Base-by-base conservation (phyloP, 2,329 filamentous ascomycete genomes). In the Trichoderma asperellum region DNA sequence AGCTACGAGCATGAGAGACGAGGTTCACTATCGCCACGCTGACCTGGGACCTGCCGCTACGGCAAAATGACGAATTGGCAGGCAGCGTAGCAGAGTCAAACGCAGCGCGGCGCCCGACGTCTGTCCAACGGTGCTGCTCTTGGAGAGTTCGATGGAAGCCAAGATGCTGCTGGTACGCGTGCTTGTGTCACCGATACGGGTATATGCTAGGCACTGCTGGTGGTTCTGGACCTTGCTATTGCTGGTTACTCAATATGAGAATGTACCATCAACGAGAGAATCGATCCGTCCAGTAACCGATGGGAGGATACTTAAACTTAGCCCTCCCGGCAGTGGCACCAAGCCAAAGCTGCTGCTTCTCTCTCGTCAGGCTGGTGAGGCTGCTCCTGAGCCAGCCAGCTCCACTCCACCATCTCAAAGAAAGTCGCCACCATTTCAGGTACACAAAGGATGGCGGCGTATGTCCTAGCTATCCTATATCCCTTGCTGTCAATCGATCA, bases 341-440 rank as follows among this genome's bases (percentile, higher is more conserved):
- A 43, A 60, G 10, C 12, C 12, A 14, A 43, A n/a, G 10, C 35
- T 56, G 18, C 16, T 56, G 5, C 49, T 37, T 37, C 24, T n/a
- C 21, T 29, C 57, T 59, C 5, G 5, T 35, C n/a, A 37, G n/a
- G 32, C 24, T 32, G 32, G 21, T n/a, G 32, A 29, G 62, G 16
- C 62, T 56, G 61, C 35, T 49, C 63, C 52, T 47, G 21, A 56
- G 29, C 21, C 47, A 11, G 32, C n/a, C 32, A 64, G 43, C 63
- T 56, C 63, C 63, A 66, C 63, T 49, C 63, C 53, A 47, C 63
- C 63, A 56, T 32, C 53, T n/a, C 3, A 14, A 37, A 3, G 16
- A 24, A 35, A 18, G 43, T 66, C 53, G 63, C 63, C 63, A 49
- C 53, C 63, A 58, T 66, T 49, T 66, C 63, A 66, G 63, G 63